A percentile compares a stretch with the other conserved stretches of the same genome.
These are phyloP conservation scores for Zelonia costaricensis DNA, from an alignment of 208 protist genomes.

Conservation along the genomic window DNA sequence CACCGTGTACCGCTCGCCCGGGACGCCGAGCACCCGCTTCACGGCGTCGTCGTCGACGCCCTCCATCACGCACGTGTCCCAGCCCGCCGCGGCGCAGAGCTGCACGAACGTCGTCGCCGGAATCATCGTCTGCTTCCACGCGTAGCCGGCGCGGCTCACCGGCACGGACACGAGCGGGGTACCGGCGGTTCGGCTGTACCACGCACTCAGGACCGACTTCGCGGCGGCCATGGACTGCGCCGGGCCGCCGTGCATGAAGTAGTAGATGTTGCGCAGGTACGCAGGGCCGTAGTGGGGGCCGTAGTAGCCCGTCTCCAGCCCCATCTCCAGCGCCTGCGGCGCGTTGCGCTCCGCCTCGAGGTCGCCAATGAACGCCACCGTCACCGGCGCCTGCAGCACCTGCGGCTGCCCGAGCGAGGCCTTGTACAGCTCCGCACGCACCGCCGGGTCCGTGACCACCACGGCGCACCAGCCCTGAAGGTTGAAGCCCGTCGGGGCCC, in stretches of 20 bases:
- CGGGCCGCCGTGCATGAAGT: constrained; percentile 72
- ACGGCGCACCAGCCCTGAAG: constrained; percentile 87
- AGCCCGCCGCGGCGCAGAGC: constrained; percentile 56
- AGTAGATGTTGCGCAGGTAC: constrained; percentile 72
- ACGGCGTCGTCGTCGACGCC: constrained; percentile 85
- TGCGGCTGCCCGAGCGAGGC: constrained; percentile 76
- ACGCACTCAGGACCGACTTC: constrained; percentile 53
- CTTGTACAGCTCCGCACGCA: constrained; percentile 38
- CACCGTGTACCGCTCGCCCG: constrained; percentile 67
- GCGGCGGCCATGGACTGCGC: constrained; percentile 41
- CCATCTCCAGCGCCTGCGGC: constrained; percentile 64
- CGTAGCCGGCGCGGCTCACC: constrained; percentile 65
- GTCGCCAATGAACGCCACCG: constrained; percentile 78
- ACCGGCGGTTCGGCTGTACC: constrained; percentile 56
- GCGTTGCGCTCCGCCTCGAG: constrained; percentile 61
- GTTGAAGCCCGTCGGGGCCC: constrained; percentile 81
- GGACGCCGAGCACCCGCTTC: constrained; percentile 63
- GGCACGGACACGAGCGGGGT: constrained; percentile 71
- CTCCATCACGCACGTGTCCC: constrained; percentile 81
- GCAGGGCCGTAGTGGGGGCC: constrained; percentile 43
- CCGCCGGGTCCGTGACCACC: constrained; percentile 56
- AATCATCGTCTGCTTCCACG: constrained; percentile 91
- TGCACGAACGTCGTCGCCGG: constrained; percentile 79
- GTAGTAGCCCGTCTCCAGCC: constrained; percentile 59
- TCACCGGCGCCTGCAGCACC: constrained; percentile 64